These are phyloP conservation scores for Aspergillus cavernicola DNA, from an alignment of 495 filamentous ascomycete genomes.

Conservation along the genomic window DNA sequence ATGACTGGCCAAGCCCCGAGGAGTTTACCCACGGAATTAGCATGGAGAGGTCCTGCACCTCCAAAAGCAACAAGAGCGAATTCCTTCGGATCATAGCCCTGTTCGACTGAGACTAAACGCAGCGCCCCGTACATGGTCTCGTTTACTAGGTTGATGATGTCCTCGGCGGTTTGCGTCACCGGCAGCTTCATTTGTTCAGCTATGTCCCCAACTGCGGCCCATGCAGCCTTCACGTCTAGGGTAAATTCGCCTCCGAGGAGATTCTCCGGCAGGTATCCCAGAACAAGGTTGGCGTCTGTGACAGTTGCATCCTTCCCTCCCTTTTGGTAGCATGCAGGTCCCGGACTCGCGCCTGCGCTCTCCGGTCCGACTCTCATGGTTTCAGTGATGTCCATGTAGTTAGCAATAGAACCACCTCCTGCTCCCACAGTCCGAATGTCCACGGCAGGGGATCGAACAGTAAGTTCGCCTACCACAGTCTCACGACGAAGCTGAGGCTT, in stretches of 20 bases:
- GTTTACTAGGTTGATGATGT: constrained; percentile 47
- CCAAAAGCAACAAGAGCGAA: constrained; percentile 52
- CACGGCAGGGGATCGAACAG: constrained; percentile 46
- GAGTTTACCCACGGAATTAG: constrained; percentile 45
- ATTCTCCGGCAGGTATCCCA: constrained; percentile 46
- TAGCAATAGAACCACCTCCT: constrained; percentile 46
- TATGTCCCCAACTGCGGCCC: constrained; percentile 34
- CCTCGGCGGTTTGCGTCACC: constrained; percentile 41
- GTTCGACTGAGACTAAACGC: constrained; percentile 48
- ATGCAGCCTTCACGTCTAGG: constrained; percentile 38
- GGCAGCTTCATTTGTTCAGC: constrained; percentile 42
- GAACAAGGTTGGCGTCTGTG: constrained; percentile 47
- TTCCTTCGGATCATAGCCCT: constrained; percentile 49
- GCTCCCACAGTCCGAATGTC: constrained; percentile 49
- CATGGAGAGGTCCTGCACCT: constrained; percentile 49
- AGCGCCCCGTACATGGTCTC: constrained; percentile 51
- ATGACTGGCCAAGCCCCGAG: constrained; percentile 50
- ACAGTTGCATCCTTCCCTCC: constrained; percentile 43
- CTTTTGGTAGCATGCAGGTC: constrained; percentile 48
- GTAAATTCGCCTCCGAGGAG: constrained; percentile 44
- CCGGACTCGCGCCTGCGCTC: constrained; percentile 45
- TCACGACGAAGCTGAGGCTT: constrained; percentile 45
- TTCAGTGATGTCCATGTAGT: constrained; percentile 44
- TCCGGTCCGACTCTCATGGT: constrained; percentile 48
- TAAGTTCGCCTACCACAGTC: constrained; percentile 40